phyloP scores from a whole-genome alignment of 2,329 filamentous ascomycete genomes.

The Harringtonia aguacate region DNA sequence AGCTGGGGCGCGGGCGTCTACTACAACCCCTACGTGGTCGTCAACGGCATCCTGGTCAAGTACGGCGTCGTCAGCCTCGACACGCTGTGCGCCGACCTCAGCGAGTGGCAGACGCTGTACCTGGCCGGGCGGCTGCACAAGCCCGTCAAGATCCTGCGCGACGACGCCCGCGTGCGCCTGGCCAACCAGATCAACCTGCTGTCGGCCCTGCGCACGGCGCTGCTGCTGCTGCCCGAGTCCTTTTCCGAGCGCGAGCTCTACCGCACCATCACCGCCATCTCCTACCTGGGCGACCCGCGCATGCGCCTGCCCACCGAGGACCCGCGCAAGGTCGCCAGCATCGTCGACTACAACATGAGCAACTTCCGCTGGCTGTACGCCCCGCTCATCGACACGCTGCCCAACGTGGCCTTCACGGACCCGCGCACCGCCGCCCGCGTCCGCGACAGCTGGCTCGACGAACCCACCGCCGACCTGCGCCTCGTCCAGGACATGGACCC shows the following conservation, averaged over 20 bases:
- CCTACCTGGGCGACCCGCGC: conserved; percentile 91
- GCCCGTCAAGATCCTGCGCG: conserved; percentile 92
- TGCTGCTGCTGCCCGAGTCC: conserved; percentile 70
- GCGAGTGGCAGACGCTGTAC: conserved; percentile 88
- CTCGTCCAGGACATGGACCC: conserved; percentile 90
- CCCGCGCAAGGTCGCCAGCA: conserved; percentile 85
- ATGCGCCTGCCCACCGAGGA: conserved; percentile 89
- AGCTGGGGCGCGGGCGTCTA: conserved; percentile 87
- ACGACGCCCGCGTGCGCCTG: conserved; percentile 83
- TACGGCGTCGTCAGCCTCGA: conserved; percentile 95
- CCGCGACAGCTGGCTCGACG: conserved; percentile 59
- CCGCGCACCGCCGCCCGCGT: conserved; percentile 41
- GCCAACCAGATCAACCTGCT: conserved; percentile 95
- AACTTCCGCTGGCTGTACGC: conserved; percentile 90
- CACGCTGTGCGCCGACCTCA: conserved; percentile 76
- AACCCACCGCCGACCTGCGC: conserved; percentile 52
- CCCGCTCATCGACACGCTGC: conserved; percentile 78
- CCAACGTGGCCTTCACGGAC: conserved; percentile 74
- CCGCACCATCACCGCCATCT: conserved; percentile 81
- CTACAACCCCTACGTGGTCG: conserved; percentile 90
- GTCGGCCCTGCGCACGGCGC: conserved; percentile 78
- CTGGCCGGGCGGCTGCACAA: conserved; percentile 95
- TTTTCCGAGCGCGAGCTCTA: conserved; percentile 89
- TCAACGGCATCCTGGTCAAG: conserved; percentile 94
- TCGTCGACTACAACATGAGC: conserved; percentile 80